phyloP scores from a whole-genome alignment of 768 basidiomycete species.

The Porphyrellus cyaneotinctus region DNA sequence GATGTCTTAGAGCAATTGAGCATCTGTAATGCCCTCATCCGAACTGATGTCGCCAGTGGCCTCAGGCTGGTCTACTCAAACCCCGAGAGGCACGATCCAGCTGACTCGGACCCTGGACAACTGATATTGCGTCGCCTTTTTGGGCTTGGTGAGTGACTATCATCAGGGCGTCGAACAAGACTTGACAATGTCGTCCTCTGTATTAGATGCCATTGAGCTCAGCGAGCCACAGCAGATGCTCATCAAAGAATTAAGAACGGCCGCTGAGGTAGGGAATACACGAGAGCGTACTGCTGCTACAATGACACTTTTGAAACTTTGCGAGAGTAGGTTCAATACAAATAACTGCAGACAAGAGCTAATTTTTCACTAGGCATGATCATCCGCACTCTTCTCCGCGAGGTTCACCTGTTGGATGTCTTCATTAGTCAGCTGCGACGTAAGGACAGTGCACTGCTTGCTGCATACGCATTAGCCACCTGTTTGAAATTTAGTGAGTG shows the following conservation, averaged over 20 bases:
- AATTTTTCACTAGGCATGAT: constrained; percentile 2
- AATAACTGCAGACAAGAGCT: neutral
- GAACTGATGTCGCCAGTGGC: constrained; percentile 17
- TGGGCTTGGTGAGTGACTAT: constrained; percentile 12
- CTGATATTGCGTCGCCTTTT: constrained; percentile 12
- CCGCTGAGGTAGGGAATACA: neutral
- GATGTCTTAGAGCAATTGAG: constrained; percentile 5
- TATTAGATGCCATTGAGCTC: constrained; percentile 6
- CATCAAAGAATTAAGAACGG: constrained; percentile 8
- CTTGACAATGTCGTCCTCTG: neutral
- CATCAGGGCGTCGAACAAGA: neutral
- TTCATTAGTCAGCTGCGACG: constrained; percentile 16
- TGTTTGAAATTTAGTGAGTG: constrained; percentile 18
- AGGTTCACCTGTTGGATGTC: constrained; percentile 3
- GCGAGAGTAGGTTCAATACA: constrained; percentile 11
- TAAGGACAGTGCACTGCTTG: constrained; percentile 17
- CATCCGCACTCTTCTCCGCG: constrained; percentile 9
- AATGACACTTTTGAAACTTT: constrained; percentile 19
- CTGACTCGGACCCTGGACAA: neutral
- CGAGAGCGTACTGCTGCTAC: constrained; percentile 23
- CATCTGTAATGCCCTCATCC: constrained; percentile 4
- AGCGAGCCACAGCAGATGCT: constrained; percentile 1
- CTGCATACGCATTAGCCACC: constrained; percentile 17
- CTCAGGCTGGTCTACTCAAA: constrained; percentile 11
- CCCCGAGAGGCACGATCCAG: neutral